Evolutionary conservation across 495 filamentous ascomycete species (phyloP), one percentile per base, ranked within the genome.

Genomic region (Lasiosphaeris hirsuta): DNA sequence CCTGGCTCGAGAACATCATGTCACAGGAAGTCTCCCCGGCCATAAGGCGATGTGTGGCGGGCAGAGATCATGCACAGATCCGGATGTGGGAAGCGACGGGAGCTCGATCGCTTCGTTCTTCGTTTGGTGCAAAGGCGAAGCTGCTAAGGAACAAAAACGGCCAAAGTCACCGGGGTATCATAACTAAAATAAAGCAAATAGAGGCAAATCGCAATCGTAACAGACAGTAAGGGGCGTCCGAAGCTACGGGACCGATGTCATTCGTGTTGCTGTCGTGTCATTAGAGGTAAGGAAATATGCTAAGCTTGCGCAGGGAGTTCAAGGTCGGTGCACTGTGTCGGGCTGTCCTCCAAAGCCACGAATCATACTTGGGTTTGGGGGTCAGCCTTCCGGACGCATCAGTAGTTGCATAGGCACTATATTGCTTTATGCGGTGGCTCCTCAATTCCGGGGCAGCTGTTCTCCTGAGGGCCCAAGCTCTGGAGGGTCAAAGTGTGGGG

Each of bases 1-100:
- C 80, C 56, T 78, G 69, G 57, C 73, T 78, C 58, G 84, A 81
- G 67, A 82, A 84, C 88, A 91, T 91, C 69, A 70, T 78, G 63
- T 35, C 53, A 54, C 65, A 56, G 57, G 54, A 51, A 55, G 60
- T 38, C 58, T 65, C 59, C 67, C 66, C 67, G 43, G 63, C 64
- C 64, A 15, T 54, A 54, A 50, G 58, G 62, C 60, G 37, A 59
- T 47, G 42, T 60, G 10, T 9, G 11, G 17, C 42, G 42, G 48
- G 34, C 38, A 8, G 34, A 34, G 38, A 41, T 42, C 51, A 43
- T 33, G 23, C 41, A 34, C 23, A 35, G 34, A 13, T 18, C 33
- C 50, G 23, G n/a, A n/a, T n/a, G n/a, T n/a, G n/a, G n/a, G n/a
- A n/a, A 34, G 2, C 15, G 50, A 52, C 9, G 50, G 13, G 43